phyloP scores from a whole-genome alignment of 2,329 filamentous ascomycete species.

The Scolecobasidium constrictum region DNA sequence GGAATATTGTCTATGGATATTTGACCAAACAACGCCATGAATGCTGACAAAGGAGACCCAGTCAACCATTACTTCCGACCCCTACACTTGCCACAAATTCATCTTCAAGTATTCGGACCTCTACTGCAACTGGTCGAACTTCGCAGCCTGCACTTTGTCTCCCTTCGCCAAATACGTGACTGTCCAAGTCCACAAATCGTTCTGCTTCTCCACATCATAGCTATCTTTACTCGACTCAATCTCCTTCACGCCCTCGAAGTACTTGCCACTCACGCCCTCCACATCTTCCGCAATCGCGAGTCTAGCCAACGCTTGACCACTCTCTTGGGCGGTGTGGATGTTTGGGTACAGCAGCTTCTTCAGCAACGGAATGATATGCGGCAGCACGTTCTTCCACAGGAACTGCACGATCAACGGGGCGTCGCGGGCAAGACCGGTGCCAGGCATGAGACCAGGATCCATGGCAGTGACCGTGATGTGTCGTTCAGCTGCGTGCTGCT shows the following conservation, averaged over 20 bases:
- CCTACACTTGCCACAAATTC: too few species aligned
- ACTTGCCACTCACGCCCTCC: constrained; percentile 27
- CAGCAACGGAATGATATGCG: constrained; percentile 25
- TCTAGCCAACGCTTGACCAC: constrained; percentile 29
- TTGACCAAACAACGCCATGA: too few species aligned
- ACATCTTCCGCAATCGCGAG: constrained; percentile 26
- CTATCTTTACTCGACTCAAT: constrained; percentile 33
- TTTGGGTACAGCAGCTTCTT: constrained; percentile 23
- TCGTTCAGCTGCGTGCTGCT: constrained; percentile 13
- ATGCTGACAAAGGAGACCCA: too few species aligned
- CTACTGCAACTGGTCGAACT: too few species aligned
- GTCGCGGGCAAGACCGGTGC: constrained; percentile 32
- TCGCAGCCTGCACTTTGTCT: too few species aligned
- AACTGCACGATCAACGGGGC: constrained; percentile 18
- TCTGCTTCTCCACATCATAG: constrained; percentile 30
- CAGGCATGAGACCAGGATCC: constrained; percentile 40
- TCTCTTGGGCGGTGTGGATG: constrained; percentile 29
- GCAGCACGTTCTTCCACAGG: constrained; percentile 26
- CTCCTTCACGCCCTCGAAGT: constrained; percentile 32
- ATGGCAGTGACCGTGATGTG: constrained; percentile 30
- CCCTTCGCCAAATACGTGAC: too few species aligned
- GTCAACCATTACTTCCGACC: too few species aligned
- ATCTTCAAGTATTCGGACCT: too few species aligned
- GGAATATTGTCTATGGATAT: too few species aligned
- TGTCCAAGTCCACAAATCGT: too few species aligned